Evolutionary conservation across 106 monocot species (phyloP), one percentile per base, ranked within the genome.

Genomic region (Dendrobium catenatum): DNA sequence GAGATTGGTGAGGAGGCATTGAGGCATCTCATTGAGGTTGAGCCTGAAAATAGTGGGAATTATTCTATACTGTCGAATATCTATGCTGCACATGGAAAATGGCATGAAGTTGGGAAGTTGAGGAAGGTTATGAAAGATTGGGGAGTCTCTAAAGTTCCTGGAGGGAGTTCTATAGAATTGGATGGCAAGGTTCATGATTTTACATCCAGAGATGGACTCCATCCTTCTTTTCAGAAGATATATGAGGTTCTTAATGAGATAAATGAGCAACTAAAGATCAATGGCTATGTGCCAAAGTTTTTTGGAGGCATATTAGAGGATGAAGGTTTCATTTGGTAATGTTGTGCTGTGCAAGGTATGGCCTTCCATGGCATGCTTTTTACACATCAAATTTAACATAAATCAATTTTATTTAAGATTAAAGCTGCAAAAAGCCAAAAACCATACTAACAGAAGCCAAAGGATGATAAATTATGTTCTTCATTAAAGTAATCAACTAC

Each of bases 21-120:
- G 80, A 82, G 86, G 67, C 82, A 89, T 83, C 86, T 93, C 24
- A 81, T 88, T 78, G 91, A 92, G 49, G 77, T 92, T 13, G 91
- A 94, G 82, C 92, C 94, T 20, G 86, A 91, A 10, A 90, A 97
- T 67, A 81, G 89, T 68, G 92, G 90, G 59, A 97, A 94, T 55
- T 94, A 92, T 77, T 85, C 85, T 4, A 85, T 96, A 75, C 48
- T 96, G 22, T 90, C 94, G 24, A 91, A 94, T 81, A 89, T 91
- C 37, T 92, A 94, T 75, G 89, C 92, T 19, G 70, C 80, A 75
- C 75, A 84, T 44, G 83, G 80, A 44, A 85, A 74, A 58, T 94
- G 89, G 92, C 80, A 85, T 82, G 86, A 88, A 37, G 87, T 84
- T 29, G 83, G 80, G 77, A 87, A 84, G 64, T 59, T 91, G 73